Percentiles rank a stretch among this genome's conserved stretches.
These are phyloP conservation scores for Xylaria sp. DNA, from an alignment of 2,329 filamentous ascomycete genomes.

Conservation along the genomic window DNA sequence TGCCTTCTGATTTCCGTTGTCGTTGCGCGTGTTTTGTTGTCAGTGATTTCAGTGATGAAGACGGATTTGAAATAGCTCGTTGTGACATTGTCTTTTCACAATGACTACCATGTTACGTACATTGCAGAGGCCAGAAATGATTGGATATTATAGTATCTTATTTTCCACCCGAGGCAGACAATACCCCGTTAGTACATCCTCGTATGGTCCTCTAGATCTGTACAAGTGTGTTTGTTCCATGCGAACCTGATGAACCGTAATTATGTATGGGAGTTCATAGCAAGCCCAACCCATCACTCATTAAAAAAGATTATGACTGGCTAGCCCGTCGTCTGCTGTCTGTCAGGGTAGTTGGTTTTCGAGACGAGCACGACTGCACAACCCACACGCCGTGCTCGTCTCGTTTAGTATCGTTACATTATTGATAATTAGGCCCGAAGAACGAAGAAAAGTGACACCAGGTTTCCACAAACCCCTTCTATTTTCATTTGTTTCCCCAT, in stretches of 20 bases:
- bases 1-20: background rate
- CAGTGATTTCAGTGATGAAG: background rate
- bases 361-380: conserved; percentile 11
- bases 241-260: background rate
- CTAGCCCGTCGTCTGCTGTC: background rate
- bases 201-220: conserved; percentile 9
- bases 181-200: conserved; percentile 8
- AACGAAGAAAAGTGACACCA: conserved; percentile 18
- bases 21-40: background rate
- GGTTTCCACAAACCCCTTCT: conserved; percentile 21
- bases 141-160: conserved; percentile 24
- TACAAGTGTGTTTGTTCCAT: conserved; percentile 7
- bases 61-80: background rate
- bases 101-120: background rate
- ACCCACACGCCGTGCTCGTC: conserved; percentile 1
- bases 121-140: background rate
- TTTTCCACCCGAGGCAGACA: conserved; percentile 16
- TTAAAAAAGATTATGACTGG: conserved; percentile 12
- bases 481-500: conserved; percentile 32
- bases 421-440: conserved; percentile 3
- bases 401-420: conserved; percentile 31
- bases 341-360: conserved; percentile 8
- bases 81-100: background rate
- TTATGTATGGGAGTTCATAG: conserved; percentile 2
- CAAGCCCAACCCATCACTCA: conserved; percentile 19